Evolutionary conservation across 345 rosid species (phyloP).

Genomic region (Litchi chinensis): DNA sequence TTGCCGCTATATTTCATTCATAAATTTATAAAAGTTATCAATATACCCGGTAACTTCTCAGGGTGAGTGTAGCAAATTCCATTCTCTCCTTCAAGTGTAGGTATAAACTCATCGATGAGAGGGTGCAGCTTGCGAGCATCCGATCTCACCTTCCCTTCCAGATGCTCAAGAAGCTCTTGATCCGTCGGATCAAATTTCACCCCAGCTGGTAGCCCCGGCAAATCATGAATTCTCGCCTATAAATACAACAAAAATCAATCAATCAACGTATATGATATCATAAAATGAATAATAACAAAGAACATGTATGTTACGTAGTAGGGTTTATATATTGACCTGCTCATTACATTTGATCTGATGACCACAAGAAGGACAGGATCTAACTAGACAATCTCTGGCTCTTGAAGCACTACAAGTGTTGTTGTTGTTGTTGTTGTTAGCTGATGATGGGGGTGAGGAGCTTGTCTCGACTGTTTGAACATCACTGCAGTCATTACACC

Average conservation of each 20-base stretch:
- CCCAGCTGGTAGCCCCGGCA: slow-evolving; percentile 96
- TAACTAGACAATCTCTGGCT: slow-evolving; percentile 35
- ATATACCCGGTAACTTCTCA: slow-evolving; percentile 85
- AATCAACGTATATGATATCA: background rate
- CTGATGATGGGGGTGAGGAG: slow-evolving; percentile 32
- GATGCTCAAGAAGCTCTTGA: slow-evolving; percentile 92
- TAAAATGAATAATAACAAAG: background rate
- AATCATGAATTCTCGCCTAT: slow-evolving; percentile 76
- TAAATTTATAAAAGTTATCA: background rate
- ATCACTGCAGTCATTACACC: slow-evolving; percentile 86
- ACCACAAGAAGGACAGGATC: slow-evolving; percentile 91
- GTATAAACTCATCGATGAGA: slow-evolving; percentile 89
- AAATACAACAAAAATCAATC: background rate
- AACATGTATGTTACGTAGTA: background rate
- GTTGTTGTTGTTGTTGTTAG: slow-evolving; percentile 14
- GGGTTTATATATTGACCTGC: slow-evolving; percentile 39
- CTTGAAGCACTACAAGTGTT: slow-evolving; percentile 26
- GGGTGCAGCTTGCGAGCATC: slow-evolving; percentile 84
- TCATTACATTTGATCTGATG: slow-evolving; percentile 74
- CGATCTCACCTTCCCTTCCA: slow-evolving; percentile 81
- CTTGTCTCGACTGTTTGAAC: slow-evolving; percentile 62
- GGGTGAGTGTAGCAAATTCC: slow-evolving; percentile 99
- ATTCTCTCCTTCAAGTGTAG: slow-evolving; percentile 89
- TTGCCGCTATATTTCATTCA: too few species aligned
- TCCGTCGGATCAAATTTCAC: slow-evolving; percentile 99